Conservation (phyloP, 2,329 filamentous ascomycete species). For the Arthrobotrys conoides region DNA sequence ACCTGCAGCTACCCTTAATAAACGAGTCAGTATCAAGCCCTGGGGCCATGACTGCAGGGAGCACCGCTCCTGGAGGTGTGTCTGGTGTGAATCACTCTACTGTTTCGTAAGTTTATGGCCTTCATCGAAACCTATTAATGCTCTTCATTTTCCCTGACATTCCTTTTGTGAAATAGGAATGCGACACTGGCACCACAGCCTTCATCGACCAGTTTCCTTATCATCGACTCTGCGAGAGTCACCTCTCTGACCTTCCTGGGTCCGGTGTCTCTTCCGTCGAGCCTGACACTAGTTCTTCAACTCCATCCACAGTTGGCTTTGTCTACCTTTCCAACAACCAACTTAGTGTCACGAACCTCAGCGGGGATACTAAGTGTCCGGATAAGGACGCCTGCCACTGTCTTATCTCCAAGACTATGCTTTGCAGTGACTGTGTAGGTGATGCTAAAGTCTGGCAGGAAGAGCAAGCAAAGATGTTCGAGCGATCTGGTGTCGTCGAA, state of each 20-base stretch:
- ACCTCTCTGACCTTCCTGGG: conserved; percentile 53
- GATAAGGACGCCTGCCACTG: conserved; percentile 57
- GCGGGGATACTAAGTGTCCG: conserved; percentile 44
- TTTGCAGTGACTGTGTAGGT: conserved; percentile 42
- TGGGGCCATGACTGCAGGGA: conserved; percentile 60
- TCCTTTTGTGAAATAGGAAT: conserved; percentile 35
- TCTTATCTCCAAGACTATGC: conserved; percentile 59
- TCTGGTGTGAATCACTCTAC: conserved; percentile 58
- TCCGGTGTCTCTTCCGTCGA: neutral
- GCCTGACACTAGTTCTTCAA: conserved; percentile 16
- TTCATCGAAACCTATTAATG: neutral
- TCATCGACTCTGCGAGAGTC: conserved; percentile 54
- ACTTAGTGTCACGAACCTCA: conserved; percentile 55
- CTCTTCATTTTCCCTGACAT: neutral
- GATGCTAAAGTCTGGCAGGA: conserved; percentile 48
- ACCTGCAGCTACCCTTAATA: conserved; percentile 42
- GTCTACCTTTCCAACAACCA: conserved; percentile 47
- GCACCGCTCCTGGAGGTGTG: conserved; percentile 57
- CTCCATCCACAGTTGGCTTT: conserved; percentile 42
- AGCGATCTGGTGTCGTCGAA: conserved; percentile 43
- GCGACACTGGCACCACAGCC: conserved; percentile 55
- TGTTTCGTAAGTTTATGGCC: conserved; percentile 49
- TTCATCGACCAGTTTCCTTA: conserved; percentile 56
- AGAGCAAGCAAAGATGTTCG: conserved; percentile 42
- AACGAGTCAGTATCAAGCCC: conserved; percentile 56